Evolutionary conservation across 441 rosid species (phyloP), one percentile per base, ranked within the genome.

Genomic region (Aquilaria agallochum): DNA sequence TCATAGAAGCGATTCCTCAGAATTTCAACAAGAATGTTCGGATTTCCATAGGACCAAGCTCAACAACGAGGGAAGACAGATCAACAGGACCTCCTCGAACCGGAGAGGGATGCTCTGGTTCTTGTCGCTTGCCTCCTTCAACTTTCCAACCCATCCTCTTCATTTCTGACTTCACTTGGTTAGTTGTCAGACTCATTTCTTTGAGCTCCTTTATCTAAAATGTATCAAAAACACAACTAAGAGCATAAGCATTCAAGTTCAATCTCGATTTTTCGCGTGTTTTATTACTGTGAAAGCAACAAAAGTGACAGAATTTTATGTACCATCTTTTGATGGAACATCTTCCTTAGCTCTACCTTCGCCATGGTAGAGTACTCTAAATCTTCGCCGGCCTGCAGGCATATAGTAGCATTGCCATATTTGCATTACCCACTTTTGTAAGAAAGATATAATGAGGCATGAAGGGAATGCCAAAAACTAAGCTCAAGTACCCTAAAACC

Each of bases 11-110:
- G 45, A 40, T 6, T 40, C 45, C 4, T 83, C 60, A 78, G 75
- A 88, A 82, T 10, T 68, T 72, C 53, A 90, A 69, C 74, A 88
- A 55, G 78, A 90, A 85, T 50, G 97, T 87, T 51, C 96, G 90
- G 62, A 93, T 90, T 74, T 90, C 95, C 98, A 90, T 88, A 8
- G 96, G 97, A 54, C 78, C 91, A 44, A 93, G 87, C 81, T 86
- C 92, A 5, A 93, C 86, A 14, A 77, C 56, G 30, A 88, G 82
- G 55, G 71, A 65, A 2, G 81, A 80, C n/a, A 9, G 40, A 55
- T 78, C 80, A 5, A 93, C 63, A 42, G 83, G 81, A 9, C 93
- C 84, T 6, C 98, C 93, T 80, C 77, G 81, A 30, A 78, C 52
- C 2, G 81, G 52, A 36, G 52, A 11, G 1, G 65, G 9, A 40